phyloP scores from a whole-genome alignment of 2,329 filamentous ascomycete genomes.

The Claviceps sorghi region DNA sequence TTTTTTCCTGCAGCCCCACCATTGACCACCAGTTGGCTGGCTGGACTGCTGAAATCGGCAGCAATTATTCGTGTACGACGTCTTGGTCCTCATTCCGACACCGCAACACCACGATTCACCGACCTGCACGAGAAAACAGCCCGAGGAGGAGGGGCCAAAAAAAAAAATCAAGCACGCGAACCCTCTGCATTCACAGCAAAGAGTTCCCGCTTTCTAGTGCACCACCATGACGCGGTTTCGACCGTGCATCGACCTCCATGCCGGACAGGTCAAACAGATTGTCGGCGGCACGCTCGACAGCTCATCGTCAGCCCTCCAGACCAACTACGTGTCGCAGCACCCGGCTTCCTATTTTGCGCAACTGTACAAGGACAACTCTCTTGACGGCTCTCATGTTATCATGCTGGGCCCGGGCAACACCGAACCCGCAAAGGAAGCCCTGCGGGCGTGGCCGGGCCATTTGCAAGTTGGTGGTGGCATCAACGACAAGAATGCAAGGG shows the following conservation, averaged over 20 bases:
- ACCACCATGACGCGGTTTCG: conserved; percentile 77
- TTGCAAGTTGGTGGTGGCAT: conserved; percentile 94
- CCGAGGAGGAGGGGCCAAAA: too few relatives aligned
- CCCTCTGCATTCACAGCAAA: neutral
- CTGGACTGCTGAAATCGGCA: neutral
- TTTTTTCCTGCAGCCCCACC: neutral
- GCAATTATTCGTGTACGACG: neutral
- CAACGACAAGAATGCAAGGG: conserved; percentile 63
- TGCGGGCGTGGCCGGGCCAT: conserved; percentile 62
- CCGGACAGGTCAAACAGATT: conserved; percentile 97
- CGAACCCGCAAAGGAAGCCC: conserved; percentile 60
- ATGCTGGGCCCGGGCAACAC: conserved; percentile 88
- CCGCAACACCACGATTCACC: neutral
- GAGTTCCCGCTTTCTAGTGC: neutral
- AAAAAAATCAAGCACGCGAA: neutral
- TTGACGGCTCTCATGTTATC: conserved; percentile 81
- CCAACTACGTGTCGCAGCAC: conserved; percentile 81
- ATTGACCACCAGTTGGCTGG: neutral
- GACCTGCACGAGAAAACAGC: neutral
- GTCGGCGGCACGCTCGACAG: conserved; percentile 82
- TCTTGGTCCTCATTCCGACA: neutral
- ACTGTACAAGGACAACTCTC: conserved; percentile 61
- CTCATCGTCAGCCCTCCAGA: conserved; percentile 53
- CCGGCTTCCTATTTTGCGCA: conserved; percentile 67
- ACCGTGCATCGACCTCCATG: conserved; percentile 93